Evolutionary conservation across 1,139 yeast species (phyloP), one percentile per base, ranked within the genome.

Genomic region (Magnusiomyces clavatus): DNA sequence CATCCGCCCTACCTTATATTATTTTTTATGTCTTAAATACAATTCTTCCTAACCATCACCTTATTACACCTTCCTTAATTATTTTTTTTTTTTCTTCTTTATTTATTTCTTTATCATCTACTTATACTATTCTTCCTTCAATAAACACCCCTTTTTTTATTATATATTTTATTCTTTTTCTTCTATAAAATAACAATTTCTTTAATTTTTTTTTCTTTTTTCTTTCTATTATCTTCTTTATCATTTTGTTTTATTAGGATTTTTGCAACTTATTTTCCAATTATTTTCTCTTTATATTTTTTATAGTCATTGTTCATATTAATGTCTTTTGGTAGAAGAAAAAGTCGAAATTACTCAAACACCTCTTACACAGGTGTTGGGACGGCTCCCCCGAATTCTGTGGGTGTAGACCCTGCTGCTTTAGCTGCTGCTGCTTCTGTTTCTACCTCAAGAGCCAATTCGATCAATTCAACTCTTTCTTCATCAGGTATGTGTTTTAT

Each of bases 371-470:
- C 66, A 12, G 65, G 65, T 12, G 65, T 62, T 6, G 63, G 61
- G 24, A 56, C 56, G 34, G 63, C 65, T 35, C 56, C 56, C 34
- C 64, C 64, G 13, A 59, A 61, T 50, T 49, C 62, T 35, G 57
- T 47, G 29, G 46, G 53, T 16, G 65, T 61, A 40, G 57, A 55
- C 48, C 61, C 66, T 14, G 62, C 64, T 8, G 77, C 78, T 1
- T 52, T 74, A 14, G 77, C 77, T 13, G 78, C 78, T 41, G 77
- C 77, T 4, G 64, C 71, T 13, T 65, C 71, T 24, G 76, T 60
- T 8, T 56, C 56, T 20, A 35, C 39, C 20, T 49, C 56, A 6
- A 55, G 59, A 13, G 37, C 53, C 34, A 50, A 41, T 35, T 55
- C 61, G 19, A 52, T 51, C 34, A 50, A 50, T 31, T 53, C 59